Evolutionary conservation across 2,329 filamentous ascomycete genomes (phyloP).

Genomic region (Clonostachys rhizophaga): DNA sequence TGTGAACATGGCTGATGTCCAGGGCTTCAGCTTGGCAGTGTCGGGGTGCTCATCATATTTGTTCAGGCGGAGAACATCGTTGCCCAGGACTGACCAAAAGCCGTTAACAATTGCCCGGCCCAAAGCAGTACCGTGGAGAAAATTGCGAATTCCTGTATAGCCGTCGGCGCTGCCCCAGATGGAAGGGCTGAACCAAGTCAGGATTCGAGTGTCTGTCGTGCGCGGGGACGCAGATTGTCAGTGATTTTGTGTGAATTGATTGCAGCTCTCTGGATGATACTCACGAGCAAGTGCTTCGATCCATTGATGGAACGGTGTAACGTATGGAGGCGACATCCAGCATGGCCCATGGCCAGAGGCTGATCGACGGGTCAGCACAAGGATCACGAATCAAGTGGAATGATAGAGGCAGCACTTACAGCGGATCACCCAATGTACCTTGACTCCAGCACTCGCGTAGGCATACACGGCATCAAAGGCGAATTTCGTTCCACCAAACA

Average conservation of each 20-base stretch:
- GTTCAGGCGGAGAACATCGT: constrained; percentile 39
- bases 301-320: constrained; percentile 56
- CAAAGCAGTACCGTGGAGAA: constrained; percentile 44
- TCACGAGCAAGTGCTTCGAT: constrained; percentile 50
- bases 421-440: constrained; percentile 48
- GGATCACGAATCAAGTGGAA: not conserved
- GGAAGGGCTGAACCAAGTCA: constrained; percentile 59
- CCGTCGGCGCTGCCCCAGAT: constrained; percentile 56
- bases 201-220: not conserved
- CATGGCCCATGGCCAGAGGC: constrained; percentile 46
- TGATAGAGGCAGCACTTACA: not conserved
- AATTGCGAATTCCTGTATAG: constrained; percentile 35
- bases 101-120: constrained; percentile 39
- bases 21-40: constrained; percentile 29
- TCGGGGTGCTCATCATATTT: constrained; percentile 37
- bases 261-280: not conserved
- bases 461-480: constrained; percentile 54
- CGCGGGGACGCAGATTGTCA: too few species aligned
- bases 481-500: constrained; percentile 53
- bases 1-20: constrained; percentile 35
- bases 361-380: not conserved
- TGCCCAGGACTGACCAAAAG: constrained; percentile 44
- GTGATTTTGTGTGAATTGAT: too few species aligned
- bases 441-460: constrained; percentile 36
- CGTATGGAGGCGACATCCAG: constrained; percentile 49